These are phyloP conservation scores for Ganoderma boninense DNA, from an alignment of 1,284 basidiomycete genomes.

Conservation along the genomic window DNA sequence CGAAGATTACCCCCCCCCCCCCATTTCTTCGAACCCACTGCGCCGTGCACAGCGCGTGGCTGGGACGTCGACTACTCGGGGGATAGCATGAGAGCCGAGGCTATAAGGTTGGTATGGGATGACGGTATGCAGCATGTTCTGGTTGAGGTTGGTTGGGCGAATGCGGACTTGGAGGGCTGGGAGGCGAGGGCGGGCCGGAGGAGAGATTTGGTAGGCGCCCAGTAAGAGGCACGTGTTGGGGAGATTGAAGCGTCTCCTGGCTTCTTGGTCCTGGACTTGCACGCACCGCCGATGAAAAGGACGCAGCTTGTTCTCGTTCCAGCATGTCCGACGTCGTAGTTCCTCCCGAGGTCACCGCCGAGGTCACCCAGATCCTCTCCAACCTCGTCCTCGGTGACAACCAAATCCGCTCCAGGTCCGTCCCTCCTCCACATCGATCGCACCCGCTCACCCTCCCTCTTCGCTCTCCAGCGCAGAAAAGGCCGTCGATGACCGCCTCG, in stretches of 20 bases:
- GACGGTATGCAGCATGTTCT: too few species aligned
- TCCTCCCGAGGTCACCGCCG: slow-evolving; percentile 70
- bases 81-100: too few species aligned
- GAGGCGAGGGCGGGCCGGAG: too few species aligned
- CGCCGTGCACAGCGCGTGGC: too few species aligned
- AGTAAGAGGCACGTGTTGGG: background rate
- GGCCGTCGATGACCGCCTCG: slow-evolving; percentile 78
- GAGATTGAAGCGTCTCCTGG: background rate
- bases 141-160: background rate
- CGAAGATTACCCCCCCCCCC: too few species aligned
- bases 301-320: background rate
- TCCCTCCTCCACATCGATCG: slow-evolving; percentile 29
- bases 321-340: slow-evolving; percentile 49
- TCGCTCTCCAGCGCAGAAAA: slow-evolving; percentile 67
- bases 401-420: slow-evolving; percentile 74
- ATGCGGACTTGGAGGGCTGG: background rate
- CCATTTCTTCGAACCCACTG: too few species aligned
- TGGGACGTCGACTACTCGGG: too few species aligned
- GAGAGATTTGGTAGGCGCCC: background rate
- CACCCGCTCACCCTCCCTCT: slow-evolving; percentile 17
- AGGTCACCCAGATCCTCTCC: slow-evolving; percentile 82
- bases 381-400: slow-evolving; percentile 85
- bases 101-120: too few species aligned
- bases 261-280: background rate
- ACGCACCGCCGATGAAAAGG: background rate